Base-by-base conservation (phyloP, 192 early-diverging fungal species). In the Backusella tarrabulga region DNA sequence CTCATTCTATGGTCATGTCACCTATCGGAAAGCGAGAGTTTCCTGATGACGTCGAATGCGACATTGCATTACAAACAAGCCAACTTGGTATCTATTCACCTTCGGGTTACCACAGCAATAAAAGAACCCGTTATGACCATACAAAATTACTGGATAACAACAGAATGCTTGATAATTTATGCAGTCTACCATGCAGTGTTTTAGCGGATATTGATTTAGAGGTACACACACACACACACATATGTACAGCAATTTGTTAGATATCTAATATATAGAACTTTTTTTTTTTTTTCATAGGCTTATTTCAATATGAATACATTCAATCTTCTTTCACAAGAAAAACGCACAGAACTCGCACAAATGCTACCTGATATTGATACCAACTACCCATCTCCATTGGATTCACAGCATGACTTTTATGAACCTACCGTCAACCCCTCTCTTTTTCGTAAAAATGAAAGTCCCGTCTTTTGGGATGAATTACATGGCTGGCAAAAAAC, bases 161-260 rank as follows among this genome's bases (percentile, higher is more conserved):
- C 46, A 46, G 44, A 44, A 72, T 41, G 14, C 40, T 72, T 50
- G 71, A 72, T 50, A 72, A 44, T 72, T 50, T 72, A 72, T 72
- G 71, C 44, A 72, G 23, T 44, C 71, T 44, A 46, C 71, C 76
- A 63, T 72, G 46, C 34, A 77, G 76, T 26, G 50, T 54, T 14
- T 77, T 77, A 44, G 76, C 76, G 4, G 15, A 41, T 66, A 50
- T 72, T 32, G 60, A 77, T n/a, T n/a, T 77, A 19, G 76, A 77
- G 38, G 76, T 77, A 77, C 23, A 60, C 0, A 26, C 11, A 29
- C n/a, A 26, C 11, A 60, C 9, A 60, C 56, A 21, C 52, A 54
- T 0, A 1, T 21, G 14, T 52, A 32, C 32, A 32, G 2, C 32
- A 32, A 32, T 2, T 32, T 32, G 32, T 32, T 32, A 2, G 3